Evolutionary conservation across 2,329 filamentous ascomycete species (phyloP), one percentile per base, ranked within the genome.

Genomic region (Keithomyces neogunnii): DNA sequence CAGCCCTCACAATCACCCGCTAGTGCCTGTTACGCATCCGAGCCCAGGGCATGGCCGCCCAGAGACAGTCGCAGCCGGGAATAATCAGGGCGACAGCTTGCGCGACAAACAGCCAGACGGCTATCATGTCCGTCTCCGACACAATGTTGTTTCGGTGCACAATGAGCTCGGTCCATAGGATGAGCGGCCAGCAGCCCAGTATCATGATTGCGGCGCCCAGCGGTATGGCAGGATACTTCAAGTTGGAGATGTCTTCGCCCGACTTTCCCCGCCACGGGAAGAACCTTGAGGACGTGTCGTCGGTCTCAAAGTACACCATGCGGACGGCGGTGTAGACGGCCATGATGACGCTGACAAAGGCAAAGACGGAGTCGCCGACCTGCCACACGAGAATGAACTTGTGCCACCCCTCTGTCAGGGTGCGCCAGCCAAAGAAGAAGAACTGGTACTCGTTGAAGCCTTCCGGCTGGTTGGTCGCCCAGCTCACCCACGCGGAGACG

Each of bases 341-440:
- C 29, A 51, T 47, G 10, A 56, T 6, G n/a, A 33, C 31, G 30
- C 44, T 33, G 11, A 30, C 44, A 13, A 32, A 33, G 4, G 44
- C 44, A 19, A 46, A 46, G 5, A 46, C 26, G 4, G 53, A 53
- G 51, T 56, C 55, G 45, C 48, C 40, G 29, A 55, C 47, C 55
- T 55, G 53, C 55, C 55, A 56, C 8, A 53, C 43, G n/a, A 57
- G 48, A 26, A 55, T 39, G 44, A 56, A 57, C 48, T 55, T 57
- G 50, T 57, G 54, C 55, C 55, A 57, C 31, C 46, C 53, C 33
- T 44, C 31, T 36, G n/a, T 54, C 11, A 57, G 52, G 29, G 43
- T 57, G 35, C 55, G 51, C 55, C 55, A 57, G 29, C 55, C 55
- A 36, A 57, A 57, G 48, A 57, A 57, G 51, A 57, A 57, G 51